Conservation (phyloP, 2,329 filamentous ascomycete species). For the Epichloe sp. region DNA sequence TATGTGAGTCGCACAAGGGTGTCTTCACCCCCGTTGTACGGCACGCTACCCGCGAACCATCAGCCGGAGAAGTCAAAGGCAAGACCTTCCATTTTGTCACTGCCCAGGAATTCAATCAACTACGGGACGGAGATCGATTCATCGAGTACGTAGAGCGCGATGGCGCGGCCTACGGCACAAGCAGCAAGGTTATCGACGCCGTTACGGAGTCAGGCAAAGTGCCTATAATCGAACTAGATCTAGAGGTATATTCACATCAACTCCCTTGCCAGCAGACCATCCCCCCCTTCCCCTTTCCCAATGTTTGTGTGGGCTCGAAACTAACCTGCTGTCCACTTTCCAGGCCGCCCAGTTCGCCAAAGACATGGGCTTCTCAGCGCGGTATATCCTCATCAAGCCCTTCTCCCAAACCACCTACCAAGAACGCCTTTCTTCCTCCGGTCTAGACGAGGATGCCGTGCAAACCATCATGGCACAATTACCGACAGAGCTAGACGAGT, state of each 20-base stretch:
- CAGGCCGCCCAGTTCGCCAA: constrained; percentile 44
- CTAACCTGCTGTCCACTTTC: background rate
- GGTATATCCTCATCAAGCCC: constrained; percentile 39
- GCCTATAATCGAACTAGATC: constrained; percentile 39
- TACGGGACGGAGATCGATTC: constrained; percentile 47
- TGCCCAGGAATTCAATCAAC: constrained; percentile 38
- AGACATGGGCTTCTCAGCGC: constrained; percentile 41
- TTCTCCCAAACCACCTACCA: constrained; percentile 17
- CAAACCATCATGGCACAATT: constrained; percentile 12
- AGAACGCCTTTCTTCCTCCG: constrained; percentile 16
- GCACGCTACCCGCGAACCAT: constrained; percentile 39
- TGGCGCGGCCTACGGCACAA: constrained; percentile 42
- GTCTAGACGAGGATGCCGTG: constrained; percentile 12
- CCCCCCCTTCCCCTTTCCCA: too few species aligned
- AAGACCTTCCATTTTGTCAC: constrained; percentile 44
- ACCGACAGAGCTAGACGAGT: constrained; percentile 13
- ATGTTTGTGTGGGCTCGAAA: background rate
- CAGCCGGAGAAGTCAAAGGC: constrained; percentile 37
- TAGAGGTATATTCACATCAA: constrained; percentile 29
- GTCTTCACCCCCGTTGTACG: constrained; percentile 47
- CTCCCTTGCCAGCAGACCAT: too few species aligned
- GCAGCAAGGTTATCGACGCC: constrained; percentile 36
- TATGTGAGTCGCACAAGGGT: constrained; percentile 50
- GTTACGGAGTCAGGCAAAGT: constrained; percentile 45
- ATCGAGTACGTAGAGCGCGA: constrained; percentile 40